Percentiles rank a stretch among this genome's conserved stretches.
These are phyloP conservation scores for Senna tora DNA, from an alignment of 306 rosid species.

Conservation along the genomic window DNA sequence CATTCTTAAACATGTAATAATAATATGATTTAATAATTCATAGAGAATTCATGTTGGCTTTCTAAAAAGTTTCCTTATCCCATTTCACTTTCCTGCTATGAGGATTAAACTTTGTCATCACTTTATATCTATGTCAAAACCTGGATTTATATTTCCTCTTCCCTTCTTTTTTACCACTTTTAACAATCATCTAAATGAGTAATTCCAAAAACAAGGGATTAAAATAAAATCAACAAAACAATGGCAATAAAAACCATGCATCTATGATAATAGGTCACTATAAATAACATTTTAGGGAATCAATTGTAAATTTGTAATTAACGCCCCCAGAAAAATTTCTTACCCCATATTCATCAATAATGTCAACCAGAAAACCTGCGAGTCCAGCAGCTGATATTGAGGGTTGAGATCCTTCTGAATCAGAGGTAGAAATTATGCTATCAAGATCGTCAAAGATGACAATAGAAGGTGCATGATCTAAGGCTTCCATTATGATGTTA, in stretches of 20 bases:
- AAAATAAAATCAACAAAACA: not conserved
- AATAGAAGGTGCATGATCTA: conserved; percentile 90
- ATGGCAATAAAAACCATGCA: not conserved
- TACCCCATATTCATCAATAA: conserved; percentile 93
- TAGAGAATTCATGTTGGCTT: not conserved
- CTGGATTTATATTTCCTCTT: not conserved
- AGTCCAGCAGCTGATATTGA: conserved; percentile 66
- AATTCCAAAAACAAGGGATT: too few species aligned
- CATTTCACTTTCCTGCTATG: not conserved
- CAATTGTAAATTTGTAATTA: too few species aligned
- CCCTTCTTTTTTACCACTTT: not conserved
- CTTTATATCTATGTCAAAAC: not conserved
- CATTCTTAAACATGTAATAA: too few species aligned
- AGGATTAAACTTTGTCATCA: not conserved
- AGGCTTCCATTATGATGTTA: conserved; percentile 73
- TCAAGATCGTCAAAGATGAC: conserved; percentile 90
- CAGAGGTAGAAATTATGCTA: conserved; percentile 71
- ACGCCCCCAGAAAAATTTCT: conserved; percentile 22
- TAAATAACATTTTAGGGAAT: conserved; percentile 21
- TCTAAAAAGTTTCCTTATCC: not conserved
- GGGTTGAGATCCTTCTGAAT: conserved; percentile 76
- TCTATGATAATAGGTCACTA: not conserved
- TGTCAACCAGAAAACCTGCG: conserved; percentile 66
- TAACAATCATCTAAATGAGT: not conserved
- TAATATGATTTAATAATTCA: too few species aligned